Evolutionary conservation across 2,329 filamentous ascomycete species (phyloP).

Genomic region (Exophiala sp.): DNA sequence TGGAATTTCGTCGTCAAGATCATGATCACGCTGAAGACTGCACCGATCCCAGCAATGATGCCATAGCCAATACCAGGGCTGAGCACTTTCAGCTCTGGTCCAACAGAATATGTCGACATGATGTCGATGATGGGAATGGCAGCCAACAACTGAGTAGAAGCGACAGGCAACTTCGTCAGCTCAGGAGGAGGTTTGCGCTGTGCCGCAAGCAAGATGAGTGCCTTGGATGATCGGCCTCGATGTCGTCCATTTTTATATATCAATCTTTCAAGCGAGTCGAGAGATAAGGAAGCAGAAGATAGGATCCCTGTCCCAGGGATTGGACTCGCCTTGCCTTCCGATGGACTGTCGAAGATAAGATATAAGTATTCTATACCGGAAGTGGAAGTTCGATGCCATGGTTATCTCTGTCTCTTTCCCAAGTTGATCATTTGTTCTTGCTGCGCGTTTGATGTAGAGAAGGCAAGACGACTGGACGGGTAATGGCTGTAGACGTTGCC

Average conservation of each 20-base stretch:
- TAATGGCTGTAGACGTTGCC: not conserved
- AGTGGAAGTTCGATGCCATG: not conserved
- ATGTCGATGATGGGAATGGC: not conserved
- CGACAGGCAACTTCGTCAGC: not conserved
- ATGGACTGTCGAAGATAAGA: not conserved
- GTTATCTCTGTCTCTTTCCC: not conserved
- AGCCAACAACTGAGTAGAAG: not conserved
- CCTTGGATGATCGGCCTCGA: not conserved
- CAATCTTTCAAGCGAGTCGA: not conserved
- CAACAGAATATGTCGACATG: slow-evolving; percentile 1
- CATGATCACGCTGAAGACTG: slow-evolving; percentile 43
- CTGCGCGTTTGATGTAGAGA: not conserved
- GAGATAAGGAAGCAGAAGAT: not conserved
- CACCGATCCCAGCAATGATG: slow-evolving; percentile 48
- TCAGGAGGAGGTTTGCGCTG: not conserved
- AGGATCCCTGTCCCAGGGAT: not conserved
- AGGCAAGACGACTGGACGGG: not conserved
- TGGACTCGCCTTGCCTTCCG: not conserved
- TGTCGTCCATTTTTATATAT: not conserved
- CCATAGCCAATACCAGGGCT: slow-evolving; percentile 46
- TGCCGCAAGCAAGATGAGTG: not conserved
- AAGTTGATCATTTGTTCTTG: not conserved
- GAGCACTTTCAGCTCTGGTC: slow-evolving; percentile 1
- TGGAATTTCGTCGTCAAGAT: slow-evolving; percentile 24
- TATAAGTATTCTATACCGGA: not conserved